Evolutionary conservation across 179 eudicot species (phyloP), one percentile per base, ranked within the genome.

Genomic region (Carnegiea gigantea): DNA sequence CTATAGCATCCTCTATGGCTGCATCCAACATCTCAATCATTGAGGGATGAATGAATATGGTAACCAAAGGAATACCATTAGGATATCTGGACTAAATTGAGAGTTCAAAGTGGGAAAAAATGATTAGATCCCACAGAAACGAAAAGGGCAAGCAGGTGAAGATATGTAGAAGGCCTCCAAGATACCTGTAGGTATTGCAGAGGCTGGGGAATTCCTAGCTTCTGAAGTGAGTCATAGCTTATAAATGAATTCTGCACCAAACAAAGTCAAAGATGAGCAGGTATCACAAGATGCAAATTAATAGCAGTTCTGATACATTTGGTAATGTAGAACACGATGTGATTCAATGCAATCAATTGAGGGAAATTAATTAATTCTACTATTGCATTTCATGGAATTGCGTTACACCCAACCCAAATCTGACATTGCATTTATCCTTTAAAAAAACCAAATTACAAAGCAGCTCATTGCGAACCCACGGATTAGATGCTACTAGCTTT

Each of bases 131-230:
- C 49, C 75, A 70, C 74, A 26, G 67, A 57, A 72, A 67, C 9
- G 18, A 79, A 24, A 49, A 79, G n/a, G 62, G 51, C 6, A n/a
- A 24, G 43, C 44, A 24, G 54, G 7, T 62, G 53, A 9, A 67
- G 43, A 75, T 44, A 36, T 40, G 70, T 3, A 30, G 7, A 75
- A 59, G 62, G 81, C 77, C 48, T 51, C 79, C 53, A 77, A 82
- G 82, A 76, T 93, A 96, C 99, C 99, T 94, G 99, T 86, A 94
- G 89, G 88, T 89, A 96, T 88, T 96, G 98, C 84, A 87, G 81
- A 70, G 99, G 98, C 86, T 94, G 98, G 49, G 92, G 89, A 79
- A 96, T 92, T 83, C 98, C 98, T 84, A 96, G 90, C 85, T 94
- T 96, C 70, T 93, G 93, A 80, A 96, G 92, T 75, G 92, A 88